Evolutionary conservation across 2,329 filamentous ascomycete species (phyloP).

Genomic region (Aspergillus costaricaensis): DNA sequence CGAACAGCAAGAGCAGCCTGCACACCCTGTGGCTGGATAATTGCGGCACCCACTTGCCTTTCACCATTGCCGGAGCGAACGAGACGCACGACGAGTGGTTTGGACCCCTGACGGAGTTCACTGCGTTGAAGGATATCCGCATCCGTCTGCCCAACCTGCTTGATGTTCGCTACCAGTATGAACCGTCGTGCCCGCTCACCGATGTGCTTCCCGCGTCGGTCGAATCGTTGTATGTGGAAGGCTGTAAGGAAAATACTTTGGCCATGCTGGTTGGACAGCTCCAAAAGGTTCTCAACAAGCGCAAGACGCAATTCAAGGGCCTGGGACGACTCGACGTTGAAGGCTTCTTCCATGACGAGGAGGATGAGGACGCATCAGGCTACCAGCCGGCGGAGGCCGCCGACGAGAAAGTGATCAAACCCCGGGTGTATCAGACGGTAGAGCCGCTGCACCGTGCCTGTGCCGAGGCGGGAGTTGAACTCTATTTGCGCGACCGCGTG

Average conservation of each 20-base stretch:
- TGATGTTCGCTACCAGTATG: conserved; percentile 30
- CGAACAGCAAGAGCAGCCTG: conserved; percentile 26
- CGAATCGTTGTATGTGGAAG: conserved; percentile 30
- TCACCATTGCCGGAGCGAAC: conserved; percentile 32
- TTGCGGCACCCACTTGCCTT: conserved; percentile 30
- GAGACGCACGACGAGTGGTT: conserved; percentile 36
- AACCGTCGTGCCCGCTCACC: conserved; percentile 25
- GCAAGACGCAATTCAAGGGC: conserved; percentile 18
- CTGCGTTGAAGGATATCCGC: conserved; percentile 30
- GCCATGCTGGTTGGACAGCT: conserved; percentile 30
- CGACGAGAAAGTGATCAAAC: conserved; percentile 22
- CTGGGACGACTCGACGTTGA: conserved; percentile 29
- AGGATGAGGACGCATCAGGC: conserved; percentile 25
- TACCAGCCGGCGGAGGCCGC: conserved; percentile 10
- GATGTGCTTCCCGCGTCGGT: conserved; percentile 28
- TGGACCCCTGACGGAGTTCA: conserved; percentile 31
- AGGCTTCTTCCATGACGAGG: conserved; percentile 30
- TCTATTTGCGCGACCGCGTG: conserved; percentile 30
- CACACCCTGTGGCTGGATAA: conserved; percentile 33
- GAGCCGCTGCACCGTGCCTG: conserved; percentile 27
- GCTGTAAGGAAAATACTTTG: conserved; percentile 30
- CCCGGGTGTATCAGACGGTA: conserved; percentile 26
- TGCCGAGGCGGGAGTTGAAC: conserved; percentile 22
- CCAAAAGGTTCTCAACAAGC: conserved; percentile 23
- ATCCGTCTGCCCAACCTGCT: conserved; percentile 35